These are phyloP conservation scores for Juglanconis oblonga DNA, from an alignment of 2,329 filamentous ascomycete species.

Conservation along the genomic window DNA sequence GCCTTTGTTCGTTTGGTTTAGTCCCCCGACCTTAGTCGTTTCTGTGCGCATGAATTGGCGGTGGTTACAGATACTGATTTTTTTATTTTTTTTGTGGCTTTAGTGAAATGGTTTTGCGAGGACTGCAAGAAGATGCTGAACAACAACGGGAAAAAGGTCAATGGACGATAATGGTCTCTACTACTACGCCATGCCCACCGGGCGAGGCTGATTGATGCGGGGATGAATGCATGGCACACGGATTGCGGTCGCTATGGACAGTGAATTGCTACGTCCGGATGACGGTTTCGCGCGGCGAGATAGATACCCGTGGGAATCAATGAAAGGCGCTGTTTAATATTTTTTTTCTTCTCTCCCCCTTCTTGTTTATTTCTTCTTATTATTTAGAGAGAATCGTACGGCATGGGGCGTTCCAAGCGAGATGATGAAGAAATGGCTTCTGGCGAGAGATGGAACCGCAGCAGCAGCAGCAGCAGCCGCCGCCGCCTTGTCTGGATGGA, in stretches of 20 bases:
- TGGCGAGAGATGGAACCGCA: too few relatives aligned
- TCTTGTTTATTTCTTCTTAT: too few relatives aligned
- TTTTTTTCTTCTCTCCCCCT: background rate
- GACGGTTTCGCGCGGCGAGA: background rate
- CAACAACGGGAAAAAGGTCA: slow-evolving; percentile 50
- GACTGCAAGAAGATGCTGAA: slow-evolving; percentile 70
- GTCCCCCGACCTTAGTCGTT: background rate
- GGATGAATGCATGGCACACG: too few relatives aligned
- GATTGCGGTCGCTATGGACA: too few relatives aligned
- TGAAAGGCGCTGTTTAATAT: background rate
- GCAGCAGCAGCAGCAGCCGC: too few relatives aligned
- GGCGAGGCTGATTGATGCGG: too few relatives aligned
- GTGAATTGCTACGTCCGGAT: too few relatives aligned
- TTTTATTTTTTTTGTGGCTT: background rate
- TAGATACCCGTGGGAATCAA: slow-evolving; percentile 7
- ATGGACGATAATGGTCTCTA: slow-evolving; percentile 36
- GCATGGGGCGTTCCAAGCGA: too few relatives aligned
- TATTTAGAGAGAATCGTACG: too few relatives aligned
- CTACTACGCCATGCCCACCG: background rate
- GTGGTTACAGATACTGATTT: slow-evolving; percentile 29
- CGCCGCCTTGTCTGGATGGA: too few relatives aligned
- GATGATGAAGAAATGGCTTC: too few relatives aligned
- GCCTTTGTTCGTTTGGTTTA: slow-evolving; percentile 31
- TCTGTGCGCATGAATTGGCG: background rate
- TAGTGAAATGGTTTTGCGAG: slow-evolving; percentile 80